Conservation (phyloP, 176 grass and related monocot genomes). For the maize (Zea mays) region Zm-B73-REFERENCE-NAM-5.0 NC_050099.1:155943001-155943500, state of each 20-base stretch:
- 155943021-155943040: constrained; percentile 29
- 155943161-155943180: not conserved
- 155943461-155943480: constrained; percentile 18
- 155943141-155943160: constrained; percentile 19
- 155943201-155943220: constrained; percentile 1
- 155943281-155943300: not conserved
- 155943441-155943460: not conserved
- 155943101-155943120: not conserved
- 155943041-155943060: constrained; percentile 5
- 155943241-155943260: not conserved
- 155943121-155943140: constrained; percentile 44
- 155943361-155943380: not conserved
- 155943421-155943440: not conserved
- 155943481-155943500: not conserved
- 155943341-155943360: not conserved
- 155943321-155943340: not conserved
- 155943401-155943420: not conserved
- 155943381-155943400: not conserved
- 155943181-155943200: constrained; percentile 14
- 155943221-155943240: not conserved
- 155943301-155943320: not conserved
- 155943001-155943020: constrained; percentile 25
- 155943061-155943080: not conserved
- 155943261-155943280: not conserved
- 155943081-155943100: constrained; percentile 8